phyloP scores from a whole-genome alignment of 2,329 filamentous ascomycete species.

The Cordyceps cicadae region DNA sequence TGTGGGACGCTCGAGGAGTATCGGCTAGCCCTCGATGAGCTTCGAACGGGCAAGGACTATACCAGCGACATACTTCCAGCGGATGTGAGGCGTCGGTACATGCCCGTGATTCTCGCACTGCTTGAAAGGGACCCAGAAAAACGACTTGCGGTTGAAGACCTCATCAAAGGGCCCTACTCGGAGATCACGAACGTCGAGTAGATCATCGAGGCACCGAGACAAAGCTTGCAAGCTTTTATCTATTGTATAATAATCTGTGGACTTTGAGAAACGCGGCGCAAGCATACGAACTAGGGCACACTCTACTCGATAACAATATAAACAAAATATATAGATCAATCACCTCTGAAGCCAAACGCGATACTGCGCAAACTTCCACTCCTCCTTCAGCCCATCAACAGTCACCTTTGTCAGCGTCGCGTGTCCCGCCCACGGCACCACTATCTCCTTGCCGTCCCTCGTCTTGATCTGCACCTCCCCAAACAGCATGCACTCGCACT shows the following conservation, averaged over 20 bases:
- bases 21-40: not conserved
- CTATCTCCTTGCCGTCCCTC: conserved; percentile 20
- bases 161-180: not conserved
- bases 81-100: not conserved
- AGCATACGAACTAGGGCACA: no score
- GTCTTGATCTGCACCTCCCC: conserved; percentile 22
- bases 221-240: no score
- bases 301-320: no score
- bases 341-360: conserved; percentile 25
- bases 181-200: no score
- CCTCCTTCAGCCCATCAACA: conserved; percentile 16
- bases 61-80: not conserved
- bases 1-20: no score
- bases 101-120: not conserved
- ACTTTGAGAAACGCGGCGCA: no score
- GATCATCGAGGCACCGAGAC: no score
- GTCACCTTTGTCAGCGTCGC: conserved; percentile 21
- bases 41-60: not conserved
- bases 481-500: conserved; percentile 28
- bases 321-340: not conserved
- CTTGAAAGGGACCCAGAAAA: not conserved
- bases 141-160: not conserved
- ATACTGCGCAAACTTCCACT: conserved; percentile 27
- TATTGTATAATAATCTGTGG: no score
- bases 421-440: conserved; percentile 25